phyloP scores from a whole-genome alignment of 2,329 filamentous ascomycete species.

The Mycosphaerelloides madeirae region DNA sequence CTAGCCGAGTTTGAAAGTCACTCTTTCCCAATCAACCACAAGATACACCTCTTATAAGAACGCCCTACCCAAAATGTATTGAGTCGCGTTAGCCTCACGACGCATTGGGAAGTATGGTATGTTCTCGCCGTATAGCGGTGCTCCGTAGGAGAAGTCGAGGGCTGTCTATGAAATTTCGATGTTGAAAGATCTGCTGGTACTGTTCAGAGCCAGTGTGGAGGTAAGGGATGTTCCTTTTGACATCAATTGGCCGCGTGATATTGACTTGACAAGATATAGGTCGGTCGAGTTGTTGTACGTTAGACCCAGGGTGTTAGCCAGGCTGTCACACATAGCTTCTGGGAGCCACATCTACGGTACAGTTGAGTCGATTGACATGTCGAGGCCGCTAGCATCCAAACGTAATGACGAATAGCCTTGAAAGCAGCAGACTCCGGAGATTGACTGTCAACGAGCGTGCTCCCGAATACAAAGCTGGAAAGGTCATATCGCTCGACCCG shows the following conservation, averaged over 20 bases:
- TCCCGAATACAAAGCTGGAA: conserved; percentile 50
- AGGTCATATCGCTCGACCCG: conserved; percentile 55
- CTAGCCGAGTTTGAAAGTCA: conserved; percentile 14
- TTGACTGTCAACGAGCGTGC: conserved; percentile 56
- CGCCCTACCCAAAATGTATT: conserved; percentile 27
- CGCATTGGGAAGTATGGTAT: conserved; percentile 25
- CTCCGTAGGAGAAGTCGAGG: conserved; percentile 26
- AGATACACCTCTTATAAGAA: conserved; percentile 31
- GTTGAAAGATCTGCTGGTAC: conserved; percentile 8
- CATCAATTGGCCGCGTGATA: too few species aligned
- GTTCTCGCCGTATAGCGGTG: conserved; percentile 10
- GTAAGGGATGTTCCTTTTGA: too few species aligned
- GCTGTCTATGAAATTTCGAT: conserved; percentile 30
- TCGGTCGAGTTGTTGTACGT: conserved; percentile 60
- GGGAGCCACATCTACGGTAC: conserved; percentile 48
- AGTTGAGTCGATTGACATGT: conserved; percentile 47
- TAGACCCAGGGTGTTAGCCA: conserved; percentile 61
- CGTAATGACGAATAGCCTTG: conserved; percentile 25
- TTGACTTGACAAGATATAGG: conserved; percentile 57
- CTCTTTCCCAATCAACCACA: conserved; percentile 15
- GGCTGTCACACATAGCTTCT: conserved; percentile 54
- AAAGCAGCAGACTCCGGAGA: conserved; percentile 44
- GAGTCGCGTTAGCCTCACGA: conserved; percentile 21
- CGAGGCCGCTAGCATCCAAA: conserved; percentile 34
- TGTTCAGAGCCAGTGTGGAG: too few species aligned